phyloP scores from a whole-genome alignment of 257 asterid species.

The Buddleja alternifolia region DNA sequence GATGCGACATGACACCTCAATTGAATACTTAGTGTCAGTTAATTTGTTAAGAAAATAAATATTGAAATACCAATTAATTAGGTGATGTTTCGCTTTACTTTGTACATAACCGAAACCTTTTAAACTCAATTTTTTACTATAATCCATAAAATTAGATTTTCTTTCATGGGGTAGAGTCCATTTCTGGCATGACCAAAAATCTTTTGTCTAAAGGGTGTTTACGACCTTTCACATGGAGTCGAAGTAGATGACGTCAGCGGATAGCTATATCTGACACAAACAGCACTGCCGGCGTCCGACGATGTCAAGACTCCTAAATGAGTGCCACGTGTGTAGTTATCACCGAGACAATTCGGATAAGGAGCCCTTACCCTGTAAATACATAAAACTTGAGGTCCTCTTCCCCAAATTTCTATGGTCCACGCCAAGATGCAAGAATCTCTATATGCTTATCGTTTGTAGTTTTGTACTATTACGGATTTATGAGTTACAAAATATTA shows the following conservation, averaged over 20 bases:
- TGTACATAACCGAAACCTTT: no score
- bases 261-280: slow-evolving; percentile 9
- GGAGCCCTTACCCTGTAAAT: slow-evolving; percentile 34
- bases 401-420: slow-evolving; percentile 10
- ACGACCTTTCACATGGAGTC: slow-evolving; percentile 21
- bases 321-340: slow-evolving; percentile 48
- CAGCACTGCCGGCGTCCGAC: slow-evolving; percentile 37
- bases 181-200: slow-evolving; percentile 6
- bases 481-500: no score
- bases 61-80: no score
- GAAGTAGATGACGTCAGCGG: slow-evolving; percentile 28
- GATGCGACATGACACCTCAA: no score
- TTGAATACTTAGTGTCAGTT: no score
- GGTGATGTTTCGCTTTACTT: no score
- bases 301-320: slow-evolving; percentile 5
- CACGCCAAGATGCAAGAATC: slow-evolving; percentile 18
- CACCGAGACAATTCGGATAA: slow-evolving; percentile 42
- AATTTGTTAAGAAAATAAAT: no score
- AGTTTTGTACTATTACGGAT: no score
- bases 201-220: slow-evolving; percentile 29
- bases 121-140: background rate
- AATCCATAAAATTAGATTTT: background rate
- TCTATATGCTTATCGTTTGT: no score
- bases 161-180: background rate
- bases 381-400: slow-evolving; percentile 24